Percentiles rank a stretch among this genome's conserved stretches.
Evolutionary conservation across 164 flowering plant species (phyloP).

Genomic region (Taxillus chinensis): DNA sequence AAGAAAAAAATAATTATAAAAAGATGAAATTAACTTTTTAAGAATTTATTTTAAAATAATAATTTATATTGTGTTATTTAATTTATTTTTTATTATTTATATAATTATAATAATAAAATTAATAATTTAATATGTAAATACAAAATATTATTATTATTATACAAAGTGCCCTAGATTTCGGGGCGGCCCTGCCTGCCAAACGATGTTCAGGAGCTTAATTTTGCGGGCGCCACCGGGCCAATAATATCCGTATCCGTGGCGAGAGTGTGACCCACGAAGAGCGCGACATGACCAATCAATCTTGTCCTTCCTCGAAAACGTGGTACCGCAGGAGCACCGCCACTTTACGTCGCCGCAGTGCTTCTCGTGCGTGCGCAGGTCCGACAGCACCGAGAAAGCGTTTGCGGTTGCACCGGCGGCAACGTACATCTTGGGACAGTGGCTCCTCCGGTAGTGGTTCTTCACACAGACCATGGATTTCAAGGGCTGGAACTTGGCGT

Average conservation of each 20-base stretch:
- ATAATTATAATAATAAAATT: too few species aligned
- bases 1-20: too few species aligned
- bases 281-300: slow-evolving; percentile 68
- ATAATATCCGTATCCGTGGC: neutral
- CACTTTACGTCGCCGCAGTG: slow-evolving; percentile 73
- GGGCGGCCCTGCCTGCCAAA: too few species aligned
- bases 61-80: too few species aligned
- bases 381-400: slow-evolving; percentile 75
- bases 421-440: slow-evolving; percentile 72
- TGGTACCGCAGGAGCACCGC: slow-evolving; percentile 78
- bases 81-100: too few species aligned
- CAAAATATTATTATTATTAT: too few species aligned
- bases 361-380: slow-evolving; percentile 80
- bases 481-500: slow-evolving; percentile 68
- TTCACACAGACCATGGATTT: slow-evolving; percentile 74
- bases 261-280: slow-evolving; percentile 54
- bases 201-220: too few species aligned
- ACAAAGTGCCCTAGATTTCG: too few species aligned
- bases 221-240: too few species aligned
- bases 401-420: slow-evolving; percentile 64
- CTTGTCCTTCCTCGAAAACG: slow-evolving; percentile 77
- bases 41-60: too few species aligned
- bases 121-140: too few species aligned
- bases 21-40: too few species aligned
- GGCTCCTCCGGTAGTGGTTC: slow-evolving; percentile 82